phyloP scores from a whole-genome alignment of 2,329 filamentous ascomycete genomes.

The Acrocalymma vagum region DNA sequence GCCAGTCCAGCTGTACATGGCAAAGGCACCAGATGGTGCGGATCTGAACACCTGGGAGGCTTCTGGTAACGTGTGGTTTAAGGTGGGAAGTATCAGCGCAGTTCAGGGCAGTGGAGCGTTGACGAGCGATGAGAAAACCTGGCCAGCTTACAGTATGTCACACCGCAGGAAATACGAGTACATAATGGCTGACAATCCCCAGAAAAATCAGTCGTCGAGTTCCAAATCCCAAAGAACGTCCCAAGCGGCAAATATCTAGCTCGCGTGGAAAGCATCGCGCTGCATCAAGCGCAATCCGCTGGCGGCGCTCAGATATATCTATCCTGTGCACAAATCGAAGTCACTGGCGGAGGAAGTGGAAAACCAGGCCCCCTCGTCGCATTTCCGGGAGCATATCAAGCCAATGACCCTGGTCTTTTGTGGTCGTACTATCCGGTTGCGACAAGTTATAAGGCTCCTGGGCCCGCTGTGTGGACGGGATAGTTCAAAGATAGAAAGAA shows the following conservation, averaged over 20 bases:
- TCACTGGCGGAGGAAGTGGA: constrained; percentile 48
- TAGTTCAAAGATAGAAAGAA: too few species aligned
- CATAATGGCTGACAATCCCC: constrained; percentile 1
- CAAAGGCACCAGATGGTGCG: constrained; percentile 52
- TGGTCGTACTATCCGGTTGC: constrained; percentile 40
- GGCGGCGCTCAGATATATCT: constrained; percentile 55
- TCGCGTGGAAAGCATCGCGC: constrained; percentile 55
- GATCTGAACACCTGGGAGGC: constrained; percentile 38
- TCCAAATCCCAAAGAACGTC: constrained; percentile 46
- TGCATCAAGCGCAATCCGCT: constrained; percentile 47
- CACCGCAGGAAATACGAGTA: background rate
- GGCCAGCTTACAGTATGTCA: constrained; percentile 36
- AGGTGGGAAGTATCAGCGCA: constrained; percentile 32
- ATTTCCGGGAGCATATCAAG: constrained; percentile 52
- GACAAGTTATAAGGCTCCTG: constrained; percentile 37
- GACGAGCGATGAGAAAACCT: constrained; percentile 30
- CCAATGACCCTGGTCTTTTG: constrained; percentile 37
- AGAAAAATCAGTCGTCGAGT: constrained; percentile 40
- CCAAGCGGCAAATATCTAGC: constrained; percentile 56
- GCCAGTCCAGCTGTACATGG: constrained; percentile 64
- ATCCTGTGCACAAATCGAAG: constrained; percentile 55
- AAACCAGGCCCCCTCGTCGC: constrained; percentile 48
- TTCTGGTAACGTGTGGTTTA: constrained; percentile 43
- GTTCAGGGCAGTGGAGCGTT: constrained; percentile 27
- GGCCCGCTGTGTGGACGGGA: constrained; percentile 36